Evolutionary conservation across 768 basidiomycete genomes (phyloP), one percentile per base, ranked within the genome.

Genomic region (Leccinum broughii): DNA sequence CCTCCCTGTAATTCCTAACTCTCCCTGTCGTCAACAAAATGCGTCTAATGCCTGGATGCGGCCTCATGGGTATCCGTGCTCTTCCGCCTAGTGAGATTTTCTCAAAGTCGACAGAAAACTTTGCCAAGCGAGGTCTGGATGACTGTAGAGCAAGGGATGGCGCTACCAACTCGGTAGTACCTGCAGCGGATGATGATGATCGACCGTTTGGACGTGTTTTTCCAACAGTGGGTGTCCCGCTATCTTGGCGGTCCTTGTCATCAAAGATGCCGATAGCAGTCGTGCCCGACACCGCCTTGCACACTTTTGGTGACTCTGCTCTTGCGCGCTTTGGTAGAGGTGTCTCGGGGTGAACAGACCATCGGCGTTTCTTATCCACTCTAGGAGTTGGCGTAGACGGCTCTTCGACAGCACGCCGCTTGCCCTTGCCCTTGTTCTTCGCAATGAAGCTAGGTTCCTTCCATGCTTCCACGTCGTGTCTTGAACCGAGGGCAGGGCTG

Each of bases 401-500:
- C 20, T 56, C 64, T 22, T 61, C 48, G 22, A 59, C 46, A 14
- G 55, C 58, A 3, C 22, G 63, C 54, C 22, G 62, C 54, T 70
- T 70, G 1, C 56, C 66, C 28, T 72, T 70, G 8, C 54, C 61
- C 46, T 66, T 70, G 46, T 44, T 51, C 49, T 53, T 71, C 24
- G 60, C 6, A 54, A 76, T 65, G 57, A 75, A 75, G 51, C 72
- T 75, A 11, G 74, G 74, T 22, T 65, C 57, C 53, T 69, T 71
- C 74, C 74, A 75, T 53, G 73, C 61, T 22, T 60, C 63, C 6
- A 70, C 32, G 52, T 76, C 67, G 39, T 75, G 75, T 44, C 39
- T 51, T 26, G 62, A 56, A 34, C 44, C 32, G 11, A 50, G 48
- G 3, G 6, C 4, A 46, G 39, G 32, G n/a, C n/a, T 54, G 32